A percentile compares a stretch with the other conserved stretches of the same genome.
Conservation (phyloP, 2,329 filamentous ascomycete species). For the Paecilomyces dactylethromorphus region DNA sequence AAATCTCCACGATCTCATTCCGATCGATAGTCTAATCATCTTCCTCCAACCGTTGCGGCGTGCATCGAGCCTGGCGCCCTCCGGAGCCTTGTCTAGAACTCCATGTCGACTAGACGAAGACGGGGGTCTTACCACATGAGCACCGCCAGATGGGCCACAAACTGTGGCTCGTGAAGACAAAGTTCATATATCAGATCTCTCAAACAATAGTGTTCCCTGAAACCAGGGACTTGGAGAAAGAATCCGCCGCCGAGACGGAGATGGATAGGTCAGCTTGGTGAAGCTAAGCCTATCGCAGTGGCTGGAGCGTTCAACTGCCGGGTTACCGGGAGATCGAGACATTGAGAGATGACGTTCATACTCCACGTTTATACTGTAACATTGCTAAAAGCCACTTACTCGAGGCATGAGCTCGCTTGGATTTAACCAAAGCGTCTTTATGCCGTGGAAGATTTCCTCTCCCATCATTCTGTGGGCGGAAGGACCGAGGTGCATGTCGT, state of each 20-base stretch:
- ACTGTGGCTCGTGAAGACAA: neutral
- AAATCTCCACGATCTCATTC: neutral
- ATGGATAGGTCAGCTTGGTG: neutral
- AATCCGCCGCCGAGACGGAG: neutral
- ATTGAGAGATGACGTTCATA: neutral
- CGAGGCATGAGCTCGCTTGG: neutral
- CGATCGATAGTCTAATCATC: neutral
- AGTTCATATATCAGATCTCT: neutral
- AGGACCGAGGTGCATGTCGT: slow-evolving; percentile 35
- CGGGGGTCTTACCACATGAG: neutral
- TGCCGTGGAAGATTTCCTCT: slow-evolving; percentile 29
- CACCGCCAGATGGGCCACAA: neutral
- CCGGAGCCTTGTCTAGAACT: neutral
- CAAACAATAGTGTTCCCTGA: neutral
- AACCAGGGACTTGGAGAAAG: neutral
- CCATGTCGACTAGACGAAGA: neutral
- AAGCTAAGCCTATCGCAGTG: neutral
- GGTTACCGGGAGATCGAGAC: neutral
- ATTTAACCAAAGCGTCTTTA: slow-evolving; percentile 26
- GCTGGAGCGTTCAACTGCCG: neutral
- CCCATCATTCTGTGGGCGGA: slow-evolving; percentile 32
- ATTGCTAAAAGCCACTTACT: neutral
- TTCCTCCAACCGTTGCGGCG: neutral
- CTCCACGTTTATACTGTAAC: neutral
- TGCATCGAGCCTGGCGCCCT: neutral